A percentile compares a stretch with the other conserved stretches of the same genome.
Evolutionary conservation across 306 rosid genomes (phyloP).

Genomic region (Aeschynomene evenia): DNA sequence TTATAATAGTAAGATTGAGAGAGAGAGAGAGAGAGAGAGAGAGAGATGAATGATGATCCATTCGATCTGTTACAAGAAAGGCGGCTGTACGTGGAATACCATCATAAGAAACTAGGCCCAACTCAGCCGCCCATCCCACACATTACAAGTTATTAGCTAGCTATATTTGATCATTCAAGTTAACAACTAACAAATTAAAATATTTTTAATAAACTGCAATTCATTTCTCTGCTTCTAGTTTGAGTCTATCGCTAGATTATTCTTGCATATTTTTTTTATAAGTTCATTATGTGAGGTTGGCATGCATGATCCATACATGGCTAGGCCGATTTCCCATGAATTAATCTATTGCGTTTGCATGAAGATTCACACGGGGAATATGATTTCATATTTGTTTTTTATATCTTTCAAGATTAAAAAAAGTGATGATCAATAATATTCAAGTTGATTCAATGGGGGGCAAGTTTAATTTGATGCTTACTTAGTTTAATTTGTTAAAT

Average conservation of each 20-base stretch:
- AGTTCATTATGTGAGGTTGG: too few relatives aligned
- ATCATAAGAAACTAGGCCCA: slow-evolving; percentile 38
- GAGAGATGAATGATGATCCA: slow-evolving; percentile 6
- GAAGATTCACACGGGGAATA: not conserved
- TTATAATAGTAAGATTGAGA: not conserved
- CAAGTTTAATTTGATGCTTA: too few relatives aligned
- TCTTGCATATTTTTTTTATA: too few relatives aligned
- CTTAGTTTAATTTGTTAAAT: not conserved
- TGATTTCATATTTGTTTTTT: not conserved
- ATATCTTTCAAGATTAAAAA: not conserved
- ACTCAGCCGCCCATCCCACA: slow-evolving; percentile 21
- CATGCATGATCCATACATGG: slow-evolving; percentile 15
- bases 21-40: not conserved
- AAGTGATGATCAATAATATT: not conserved
- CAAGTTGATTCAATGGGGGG: not conserved
- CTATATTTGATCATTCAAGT: slow-evolving; percentile 17
- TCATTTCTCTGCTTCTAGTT: too few relatives aligned
- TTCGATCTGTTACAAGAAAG: slow-evolving; percentile 31
- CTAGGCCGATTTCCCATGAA: not conserved
- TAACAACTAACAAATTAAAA: slow-evolving; percentile 28
- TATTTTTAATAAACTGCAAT: too few relatives aligned
- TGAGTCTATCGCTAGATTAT: too few relatives aligned
- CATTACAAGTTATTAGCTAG: slow-evolving; percentile 25
- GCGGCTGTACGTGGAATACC: slow-evolving; percentile 40
- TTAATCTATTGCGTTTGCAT: not conserved